These are phyloP conservation scores for Pyracantha coccinea DNA, from an alignment of 331 rosid genomes.

Conservation along the genomic window DNA sequence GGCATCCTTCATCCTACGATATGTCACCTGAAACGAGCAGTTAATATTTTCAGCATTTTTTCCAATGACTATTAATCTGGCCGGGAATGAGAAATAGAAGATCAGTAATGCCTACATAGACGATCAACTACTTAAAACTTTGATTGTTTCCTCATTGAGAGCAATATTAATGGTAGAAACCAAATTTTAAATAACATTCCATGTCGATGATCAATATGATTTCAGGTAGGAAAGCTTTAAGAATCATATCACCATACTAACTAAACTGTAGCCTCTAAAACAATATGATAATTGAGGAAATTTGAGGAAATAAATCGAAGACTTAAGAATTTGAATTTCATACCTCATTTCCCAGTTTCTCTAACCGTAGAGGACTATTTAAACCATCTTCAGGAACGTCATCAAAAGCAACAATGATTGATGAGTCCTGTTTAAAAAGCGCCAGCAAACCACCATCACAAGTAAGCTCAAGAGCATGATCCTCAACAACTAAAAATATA, in stretches of 20 bases:
- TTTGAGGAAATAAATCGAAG: neutral
- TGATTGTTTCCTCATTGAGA: neutral
- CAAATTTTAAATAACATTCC: neutral
- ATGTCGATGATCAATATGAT: neutral
- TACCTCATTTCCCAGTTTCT: conserved; percentile 96
- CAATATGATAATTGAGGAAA: neutral
- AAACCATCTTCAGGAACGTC: conserved; percentile 97
- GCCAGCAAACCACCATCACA: conserved; percentile 26
- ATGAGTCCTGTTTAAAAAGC: conserved; percentile 58
- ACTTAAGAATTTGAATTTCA: neutral
- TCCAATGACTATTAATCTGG: conserved; percentile 1
- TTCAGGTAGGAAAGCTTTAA: neutral
- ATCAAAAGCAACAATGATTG: conserved; percentile 91
- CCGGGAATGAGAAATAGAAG: neutral
- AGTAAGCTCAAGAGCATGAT: conserved; percentile 11
- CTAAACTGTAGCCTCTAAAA: neutral
- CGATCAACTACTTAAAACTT: neutral
- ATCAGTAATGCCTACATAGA: neutral
- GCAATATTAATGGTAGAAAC: neutral
- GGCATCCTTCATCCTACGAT: conserved; percentile 93
- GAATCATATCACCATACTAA: neutral
- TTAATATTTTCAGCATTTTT: neutral
- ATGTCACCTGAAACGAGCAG: conserved; percentile 60
- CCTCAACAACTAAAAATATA: neutral
- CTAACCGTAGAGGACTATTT: conserved; percentile 73